phyloP scores from a whole-genome alignment of 108 stramenopile species.

The Fistulifera pelliculosa region DNA sequence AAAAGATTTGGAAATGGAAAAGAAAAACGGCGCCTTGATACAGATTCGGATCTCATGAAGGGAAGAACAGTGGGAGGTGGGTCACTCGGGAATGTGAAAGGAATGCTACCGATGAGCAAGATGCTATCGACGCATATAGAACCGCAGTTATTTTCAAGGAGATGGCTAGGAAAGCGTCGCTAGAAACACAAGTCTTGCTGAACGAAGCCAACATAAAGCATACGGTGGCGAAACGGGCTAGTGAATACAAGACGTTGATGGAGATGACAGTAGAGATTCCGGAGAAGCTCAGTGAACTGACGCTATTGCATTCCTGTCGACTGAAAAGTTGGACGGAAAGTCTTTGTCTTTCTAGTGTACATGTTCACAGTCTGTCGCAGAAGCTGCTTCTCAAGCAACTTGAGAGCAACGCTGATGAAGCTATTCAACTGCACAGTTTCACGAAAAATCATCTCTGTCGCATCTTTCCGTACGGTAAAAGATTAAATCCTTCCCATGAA shows the following conservation, averaged over 20 bases:
- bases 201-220: conserved; percentile 40
- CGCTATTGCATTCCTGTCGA: conserved; percentile 46
- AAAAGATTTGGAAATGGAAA: conserved; percentile 34
- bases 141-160: conserved; percentile 29
- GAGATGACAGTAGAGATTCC: conserved; percentile 41
- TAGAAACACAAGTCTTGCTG: conserved; percentile 14
- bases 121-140: conserved; percentile 52
- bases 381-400: conserved; percentile 28
- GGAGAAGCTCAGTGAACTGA: conserved; percentile 39
- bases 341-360: conserved; percentile 32
- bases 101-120: conserved; percentile 35
- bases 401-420: conserved; percentile 25
- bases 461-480: conserved; percentile 68
- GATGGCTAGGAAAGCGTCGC: conserved; percentile 25
- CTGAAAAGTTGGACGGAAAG: conserved; percentile 62
- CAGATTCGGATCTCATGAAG: conserved; percentile 27
- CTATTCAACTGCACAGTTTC: conserved; percentile 37
- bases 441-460: conserved; percentile 64
- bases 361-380: conserved; percentile 61
- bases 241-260: conserved; percentile 53
- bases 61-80: conserved; percentile 44
- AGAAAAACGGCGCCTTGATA: conserved; percentile 45
- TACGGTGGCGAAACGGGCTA: conserved; percentile 41
- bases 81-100: conserved; percentile 25
- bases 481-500: conserved; percentile 79